Conservation (phyloP, 495 filamentous ascomycete species). For the Penicillium odoratum region DNA sequence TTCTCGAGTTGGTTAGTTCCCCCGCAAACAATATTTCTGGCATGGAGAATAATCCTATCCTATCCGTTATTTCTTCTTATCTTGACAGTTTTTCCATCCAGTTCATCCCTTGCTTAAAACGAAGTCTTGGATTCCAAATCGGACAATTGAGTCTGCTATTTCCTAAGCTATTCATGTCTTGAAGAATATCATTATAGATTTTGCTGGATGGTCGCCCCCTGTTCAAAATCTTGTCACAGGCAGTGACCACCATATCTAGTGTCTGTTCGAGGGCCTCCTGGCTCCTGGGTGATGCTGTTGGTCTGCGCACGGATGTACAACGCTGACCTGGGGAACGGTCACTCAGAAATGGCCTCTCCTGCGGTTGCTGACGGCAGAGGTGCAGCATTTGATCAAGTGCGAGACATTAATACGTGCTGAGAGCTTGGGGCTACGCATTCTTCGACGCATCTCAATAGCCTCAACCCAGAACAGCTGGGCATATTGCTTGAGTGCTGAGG, state of each 20-base stretch:
- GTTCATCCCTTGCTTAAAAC: too few species aligned
- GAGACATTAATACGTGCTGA: constrained; percentile 34
- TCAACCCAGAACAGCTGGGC: constrained; percentile 32
- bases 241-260: constrained; percentile 31
- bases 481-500: constrained; percentile 29
- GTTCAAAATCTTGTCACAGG: constrained; percentile 40
- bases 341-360: background rate
- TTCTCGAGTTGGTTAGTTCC: background rate
- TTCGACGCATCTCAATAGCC: constrained; percentile 41
- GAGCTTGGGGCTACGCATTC: constrained; percentile 30
- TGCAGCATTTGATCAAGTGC: constrained; percentile 17
- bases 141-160: too few species aligned
- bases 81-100: too few species aligned
- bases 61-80: too few species aligned
- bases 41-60: background rate
- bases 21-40: background rate
- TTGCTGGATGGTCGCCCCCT: constrained; percentile 20
- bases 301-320: constrained; percentile 39
- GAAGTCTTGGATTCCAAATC: too few species aligned
- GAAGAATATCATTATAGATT: constrained; percentile 2
- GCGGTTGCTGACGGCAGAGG: background rate
- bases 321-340: constrained; percentile 35
- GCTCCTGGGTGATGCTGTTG: constrained; percentile 32
- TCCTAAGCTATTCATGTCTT: too few species aligned
- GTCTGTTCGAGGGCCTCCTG: constrained; percentile 27